A percentile compares a stretch with the other conserved stretches of the same genome.
Conservation (phyloP, 176 grass and related monocot genomes). For the barley (Hordeum vulgare) region MorexV3_pseudomolecules_assembly NC_058524.1:125446276-125446775, state of each 20-base stretch:
- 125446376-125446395: not conserved
- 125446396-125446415: not conserved
- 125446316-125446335: not conserved
- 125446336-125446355: not conserved
- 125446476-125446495: slow-evolving; percentile 57
- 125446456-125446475: slow-evolving; percentile 52
- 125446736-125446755: not conserved
- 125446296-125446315: not conserved
- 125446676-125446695: slow-evolving; percentile 78
- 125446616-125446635: slow-evolving; percentile 44
- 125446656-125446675: slow-evolving; percentile 77
- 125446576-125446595: slow-evolving; percentile 55
- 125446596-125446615: slow-evolving; percentile 56
- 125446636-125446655: slow-evolving; percentile 49
- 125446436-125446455: slow-evolving; percentile 84
- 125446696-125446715: slow-evolving; percentile 84
- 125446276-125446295: not conserved
- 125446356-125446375: not conserved
- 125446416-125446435: slow-evolving; percentile 53
- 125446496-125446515: slow-evolving; percentile 42
- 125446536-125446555: not conserved
- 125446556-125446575: not conserved
- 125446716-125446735: not conserved
- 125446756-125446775: not conserved
- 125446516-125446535: not conserved